phyloP scores from a whole-genome alignment of 1,139 yeast species.

The Debaryomyces fabryi region DNA sequence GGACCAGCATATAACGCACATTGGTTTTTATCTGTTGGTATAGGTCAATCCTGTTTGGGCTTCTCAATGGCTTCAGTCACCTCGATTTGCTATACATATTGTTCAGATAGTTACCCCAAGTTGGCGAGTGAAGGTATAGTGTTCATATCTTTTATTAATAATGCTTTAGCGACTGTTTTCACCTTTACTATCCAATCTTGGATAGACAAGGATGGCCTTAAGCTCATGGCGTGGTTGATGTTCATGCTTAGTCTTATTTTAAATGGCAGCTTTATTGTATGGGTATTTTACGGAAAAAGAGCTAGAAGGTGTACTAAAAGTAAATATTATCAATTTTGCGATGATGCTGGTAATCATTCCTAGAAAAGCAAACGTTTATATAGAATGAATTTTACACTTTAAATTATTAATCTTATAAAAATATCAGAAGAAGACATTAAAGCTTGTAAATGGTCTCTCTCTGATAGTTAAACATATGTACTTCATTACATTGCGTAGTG shows the following conservation, averaged over 20 bases:
- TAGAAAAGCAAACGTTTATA: not conserved
- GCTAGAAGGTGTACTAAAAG: slow-evolving; percentile 31
- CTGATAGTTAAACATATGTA: too few species aligned
- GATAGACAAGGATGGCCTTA: slow-evolving; percentile 41
- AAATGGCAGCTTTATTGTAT: slow-evolving; percentile 41
- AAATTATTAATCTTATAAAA: too few species aligned
- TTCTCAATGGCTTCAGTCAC: slow-evolving; percentile 62
- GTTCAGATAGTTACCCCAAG: slow-evolving; percentile 59
- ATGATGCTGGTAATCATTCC: not conserved
- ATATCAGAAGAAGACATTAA: too few species aligned
- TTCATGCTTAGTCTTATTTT: slow-evolving; percentile 47
- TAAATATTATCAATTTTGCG: not conserved
- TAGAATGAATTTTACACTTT: not conserved
- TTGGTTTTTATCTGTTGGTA: slow-evolving; percentile 56
- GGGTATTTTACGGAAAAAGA: slow-evolving; percentile 43
- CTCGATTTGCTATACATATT: slow-evolving; percentile 56
- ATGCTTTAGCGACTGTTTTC: slow-evolving; percentile 50
- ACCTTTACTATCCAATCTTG: slow-evolving; percentile 52
- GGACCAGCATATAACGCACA: slow-evolving; percentile 32
- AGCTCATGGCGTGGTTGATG: slow-evolving; percentile 48
- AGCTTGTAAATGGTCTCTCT: too few species aligned
- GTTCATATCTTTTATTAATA: slow-evolving; percentile 47
- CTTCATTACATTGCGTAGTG: too few species aligned
- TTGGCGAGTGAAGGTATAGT: slow-evolving; percentile 60
- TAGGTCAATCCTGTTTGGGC: slow-evolving; percentile 58